Conservation (phyloP, 179 eudicot species). For the Amaranthus tricolor region DNA sequence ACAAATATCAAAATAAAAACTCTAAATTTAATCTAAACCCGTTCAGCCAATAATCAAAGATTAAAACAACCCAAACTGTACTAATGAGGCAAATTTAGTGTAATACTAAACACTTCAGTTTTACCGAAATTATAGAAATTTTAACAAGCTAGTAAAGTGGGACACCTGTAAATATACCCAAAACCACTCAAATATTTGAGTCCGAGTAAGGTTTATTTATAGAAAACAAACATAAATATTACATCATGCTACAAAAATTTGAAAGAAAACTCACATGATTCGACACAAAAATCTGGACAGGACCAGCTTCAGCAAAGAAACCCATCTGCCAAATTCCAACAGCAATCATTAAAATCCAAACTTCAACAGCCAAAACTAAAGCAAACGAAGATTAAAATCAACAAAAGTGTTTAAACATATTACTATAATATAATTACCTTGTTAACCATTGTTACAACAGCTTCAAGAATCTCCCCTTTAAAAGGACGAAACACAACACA, state of each 20-base stretch:
- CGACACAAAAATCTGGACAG: constrained; percentile 94
- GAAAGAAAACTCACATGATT: constrained; percentile 66
- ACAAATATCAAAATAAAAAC: neutral
- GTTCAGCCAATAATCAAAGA: neutral
- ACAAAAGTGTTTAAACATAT: neutral
- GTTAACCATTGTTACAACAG: constrained; percentile 97
- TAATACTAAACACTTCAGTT: neutral
- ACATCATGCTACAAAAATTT: neutral
- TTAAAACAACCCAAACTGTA: neutral
- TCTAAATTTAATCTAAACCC: neutral
- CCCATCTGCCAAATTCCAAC: constrained; percentile 74
- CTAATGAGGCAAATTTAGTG: neutral
- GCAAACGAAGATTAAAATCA: neutral
- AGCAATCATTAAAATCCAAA: neutral
- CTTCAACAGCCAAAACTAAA: neutral
- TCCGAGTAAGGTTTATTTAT: too few relatives aligned
- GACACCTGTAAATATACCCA: too few relatives aligned
- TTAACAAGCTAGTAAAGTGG: too few relatives aligned
- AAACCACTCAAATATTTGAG: too few relatives aligned
- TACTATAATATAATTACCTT: constrained; percentile 7
- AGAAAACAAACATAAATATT: too few relatives aligned
- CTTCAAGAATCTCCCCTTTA: constrained; percentile 92
- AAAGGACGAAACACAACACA: constrained; percentile 95
- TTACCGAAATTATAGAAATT: too few relatives aligned
- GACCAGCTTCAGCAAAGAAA: constrained; percentile 96